Percentiles rank a stretch among this genome's conserved stretches.
phyloP scores from a whole-genome alignment of 208 protist species.

The Leishmania arabica region DNA sequence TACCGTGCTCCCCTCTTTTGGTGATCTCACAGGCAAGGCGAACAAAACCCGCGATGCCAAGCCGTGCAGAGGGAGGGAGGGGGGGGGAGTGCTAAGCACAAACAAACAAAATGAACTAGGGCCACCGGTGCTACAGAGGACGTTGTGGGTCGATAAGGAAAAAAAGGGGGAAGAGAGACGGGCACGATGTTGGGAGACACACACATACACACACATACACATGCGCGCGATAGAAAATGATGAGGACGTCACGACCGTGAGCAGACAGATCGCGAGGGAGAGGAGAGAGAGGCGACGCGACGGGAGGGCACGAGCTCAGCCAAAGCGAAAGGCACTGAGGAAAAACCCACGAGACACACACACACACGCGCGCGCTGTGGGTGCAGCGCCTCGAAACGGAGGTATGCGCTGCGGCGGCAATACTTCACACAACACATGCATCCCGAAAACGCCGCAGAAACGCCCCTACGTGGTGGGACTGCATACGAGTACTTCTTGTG shows the following conservation, averaged over 20 bases:
- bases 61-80: background rate
- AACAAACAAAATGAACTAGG: background rate
- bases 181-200: background rate
- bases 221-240: background rate
- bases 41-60: background rate
- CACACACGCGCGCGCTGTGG: background rate
- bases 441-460: no score
- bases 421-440: no score
- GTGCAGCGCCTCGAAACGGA: no score
- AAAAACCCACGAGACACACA: background rate
- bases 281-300: background rate
- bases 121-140: background rate
- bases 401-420: no score
- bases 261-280: no score
- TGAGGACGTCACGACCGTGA: background rate
- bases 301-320: background rate
- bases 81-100: background rate
- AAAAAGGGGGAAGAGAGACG: background rate
- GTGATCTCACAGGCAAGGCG: background rate
- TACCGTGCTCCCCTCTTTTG: background rate
- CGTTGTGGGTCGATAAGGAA: background rate
- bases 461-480: no score
- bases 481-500: no score
- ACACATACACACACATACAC: background rate
- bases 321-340: background rate